Conservation (phyloP, 495 filamentous ascomycete species). For the Penicillium manginii region DNA sequence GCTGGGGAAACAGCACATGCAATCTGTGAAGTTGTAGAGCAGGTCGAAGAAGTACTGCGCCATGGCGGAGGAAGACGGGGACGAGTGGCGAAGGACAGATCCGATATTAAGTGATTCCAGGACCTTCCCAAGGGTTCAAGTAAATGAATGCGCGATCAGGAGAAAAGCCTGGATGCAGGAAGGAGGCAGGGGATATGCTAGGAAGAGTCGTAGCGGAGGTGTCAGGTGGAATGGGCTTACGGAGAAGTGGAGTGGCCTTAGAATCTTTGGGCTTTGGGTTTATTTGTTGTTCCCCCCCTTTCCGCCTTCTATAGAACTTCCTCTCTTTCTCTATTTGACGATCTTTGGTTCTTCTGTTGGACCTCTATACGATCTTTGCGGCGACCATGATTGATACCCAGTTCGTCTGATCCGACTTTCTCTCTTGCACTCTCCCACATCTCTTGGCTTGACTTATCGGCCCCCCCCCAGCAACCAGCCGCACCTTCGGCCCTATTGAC, state of each 20-base stretch:
- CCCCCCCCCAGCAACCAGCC: background rate
- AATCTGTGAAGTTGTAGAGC: slow-evolving; percentile 87
- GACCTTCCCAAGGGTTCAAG: too few relatives aligned
- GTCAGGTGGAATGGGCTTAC: slow-evolving; percentile 3
- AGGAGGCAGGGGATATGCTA: slow-evolving; percentile 4
- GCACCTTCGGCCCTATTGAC: slow-evolving; percentile 8
- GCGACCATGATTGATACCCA: slow-evolving; percentile 24
- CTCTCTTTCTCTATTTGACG: background rate
- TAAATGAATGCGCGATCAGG: background rate
- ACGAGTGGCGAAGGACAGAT: background rate
- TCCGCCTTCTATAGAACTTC: slow-evolving; percentile 12
- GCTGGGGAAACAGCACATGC: slow-evolving; percentile 92
- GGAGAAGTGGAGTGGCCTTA: too few relatives aligned
- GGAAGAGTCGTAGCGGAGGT: background rate
- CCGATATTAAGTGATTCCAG: background rate
- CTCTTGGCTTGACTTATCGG: slow-evolving; percentile 11
- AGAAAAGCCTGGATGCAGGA: slow-evolving; percentile 3
- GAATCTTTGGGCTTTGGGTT: too few relatives aligned
- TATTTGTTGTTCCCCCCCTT: slow-evolving; percentile 35
- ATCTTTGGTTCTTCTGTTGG: too few relatives aligned
- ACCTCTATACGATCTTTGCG: too few relatives aligned
- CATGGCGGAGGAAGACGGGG: slow-evolving; percentile 53
- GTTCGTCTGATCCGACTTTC: background rate
- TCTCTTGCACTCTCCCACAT: background rate
- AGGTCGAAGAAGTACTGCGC: slow-evolving; percentile 86